Evolutionary conservation across 805 yeast species (phyloP).

Genomic region (Jamesozyma gamospora): DNA sequence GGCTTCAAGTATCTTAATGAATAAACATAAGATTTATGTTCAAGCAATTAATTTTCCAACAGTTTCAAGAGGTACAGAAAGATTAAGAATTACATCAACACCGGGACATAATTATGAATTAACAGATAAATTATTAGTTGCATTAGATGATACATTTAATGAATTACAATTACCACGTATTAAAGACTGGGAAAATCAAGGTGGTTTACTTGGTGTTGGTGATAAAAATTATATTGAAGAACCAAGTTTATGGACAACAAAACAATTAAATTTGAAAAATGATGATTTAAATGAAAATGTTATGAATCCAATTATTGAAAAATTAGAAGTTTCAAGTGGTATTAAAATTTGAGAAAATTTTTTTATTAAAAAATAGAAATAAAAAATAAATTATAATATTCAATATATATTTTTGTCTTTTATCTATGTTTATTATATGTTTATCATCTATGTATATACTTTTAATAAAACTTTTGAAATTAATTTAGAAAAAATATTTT

Average conservation of each 20-base stretch:
- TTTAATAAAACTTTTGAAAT: neutral
- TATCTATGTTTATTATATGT: too few relatives aligned
- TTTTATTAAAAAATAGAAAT: neutral
- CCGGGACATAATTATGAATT: constrained; percentile 85
- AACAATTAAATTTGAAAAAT: constrained; percentile 57
- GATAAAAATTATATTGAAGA: constrained; percentile 36
- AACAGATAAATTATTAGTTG: constrained; percentile 63
- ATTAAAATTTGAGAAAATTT: constrained; percentile 5
- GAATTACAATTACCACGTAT: constrained; percentile 67
- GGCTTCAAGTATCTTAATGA: constrained; percentile 83
- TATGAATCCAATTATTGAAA: constrained; percentile 48
- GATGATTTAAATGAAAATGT: constrained; percentile 59
- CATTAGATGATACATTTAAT: constrained; percentile 72
- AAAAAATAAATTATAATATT: neutral
- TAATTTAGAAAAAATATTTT: too few relatives aligned
- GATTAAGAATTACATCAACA: constrained; percentile 96
- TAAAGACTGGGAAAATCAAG: constrained; percentile 63
- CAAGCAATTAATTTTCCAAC: constrained; percentile 99
- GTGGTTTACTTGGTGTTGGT: constrained; percentile 92
- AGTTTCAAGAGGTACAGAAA: constrained; percentile 89
- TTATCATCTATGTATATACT: neutral
- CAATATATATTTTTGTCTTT: too few relatives aligned
- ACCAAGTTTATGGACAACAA: constrained; percentile 80
- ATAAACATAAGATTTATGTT: constrained; percentile 80
- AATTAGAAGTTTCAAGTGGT: constrained; percentile 67